Evolutionary conservation across 176 grass and related monocot genomes (phyloP).

Genomic region (Aegilops sharonensis): DNA sequence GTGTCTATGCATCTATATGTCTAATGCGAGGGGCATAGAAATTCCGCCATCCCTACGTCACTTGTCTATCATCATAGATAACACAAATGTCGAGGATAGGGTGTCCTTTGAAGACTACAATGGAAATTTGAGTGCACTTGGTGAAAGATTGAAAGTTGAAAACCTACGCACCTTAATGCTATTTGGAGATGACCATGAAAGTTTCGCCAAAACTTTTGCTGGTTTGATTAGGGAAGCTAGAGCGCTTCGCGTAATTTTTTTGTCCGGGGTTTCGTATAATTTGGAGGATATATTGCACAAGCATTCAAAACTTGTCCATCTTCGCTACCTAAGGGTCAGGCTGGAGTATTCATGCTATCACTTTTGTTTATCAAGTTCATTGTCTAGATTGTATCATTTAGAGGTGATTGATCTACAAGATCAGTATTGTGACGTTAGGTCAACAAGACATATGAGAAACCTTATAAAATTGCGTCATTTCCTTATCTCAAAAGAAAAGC

Average conservation of each 20-base stretch:
- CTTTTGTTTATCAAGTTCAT: background rate
- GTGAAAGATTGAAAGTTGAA: background rate
- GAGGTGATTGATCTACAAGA: background rate
- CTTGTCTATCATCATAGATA: background rate
- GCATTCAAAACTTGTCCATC: background rate
- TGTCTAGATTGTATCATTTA: slow-evolving; percentile 13
- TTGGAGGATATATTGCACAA: background rate
- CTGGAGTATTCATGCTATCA: no score
- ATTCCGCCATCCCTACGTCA: background rate
- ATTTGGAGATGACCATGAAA: background rate
- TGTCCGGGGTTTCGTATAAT: background rate
- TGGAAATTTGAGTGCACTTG: no score
- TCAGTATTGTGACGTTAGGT: no score
- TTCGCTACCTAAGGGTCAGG: no score
- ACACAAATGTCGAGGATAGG: no score
- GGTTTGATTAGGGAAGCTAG: background rate
- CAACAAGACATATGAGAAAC: no score
- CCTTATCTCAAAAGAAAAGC: no score
- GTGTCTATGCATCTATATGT: background rate
- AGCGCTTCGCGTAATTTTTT: background rate
- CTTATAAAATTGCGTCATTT: no score
- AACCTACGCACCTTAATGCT: background rate
- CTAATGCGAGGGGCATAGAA: background rate
- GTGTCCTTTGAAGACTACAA: rapidly evolving
- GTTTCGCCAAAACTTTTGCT: background rate